Percentiles rank a stretch among this genome's conserved stretches.
Conservation (phyloP, 352 stramenopile species). For the Salisapilia sapeloensis region DNA sequence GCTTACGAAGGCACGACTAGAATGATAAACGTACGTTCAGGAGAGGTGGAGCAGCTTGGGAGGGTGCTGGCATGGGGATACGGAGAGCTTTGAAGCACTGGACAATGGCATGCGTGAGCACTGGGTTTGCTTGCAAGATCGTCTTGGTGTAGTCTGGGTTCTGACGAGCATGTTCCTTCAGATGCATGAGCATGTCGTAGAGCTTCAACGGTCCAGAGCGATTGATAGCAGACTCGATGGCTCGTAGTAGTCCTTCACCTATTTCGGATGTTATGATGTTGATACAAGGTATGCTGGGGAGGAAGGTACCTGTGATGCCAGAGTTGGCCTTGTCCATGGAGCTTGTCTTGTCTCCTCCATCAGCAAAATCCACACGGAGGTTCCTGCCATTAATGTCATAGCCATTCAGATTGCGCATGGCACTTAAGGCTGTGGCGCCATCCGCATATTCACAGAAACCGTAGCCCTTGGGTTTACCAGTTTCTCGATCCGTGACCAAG, state of each 20-base stretch:
- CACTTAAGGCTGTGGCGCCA: conserved; percentile 60
- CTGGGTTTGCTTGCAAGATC: conserved; percentile 56
- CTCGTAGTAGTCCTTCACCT: conserved; percentile 65
- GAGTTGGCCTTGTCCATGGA: too few species aligned
- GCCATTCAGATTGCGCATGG: conserved; percentile 77
- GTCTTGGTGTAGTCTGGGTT: conserved; percentile 60
- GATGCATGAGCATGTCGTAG: conserved; percentile 69
- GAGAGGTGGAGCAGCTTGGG: conserved; percentile 33
- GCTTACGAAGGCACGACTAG: not conserved
- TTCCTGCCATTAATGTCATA: conserved; percentile 75
- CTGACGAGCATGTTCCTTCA: conserved; percentile 65
- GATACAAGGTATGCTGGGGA: too few species aligned
- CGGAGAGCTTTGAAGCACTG: conserved; percentile 75
- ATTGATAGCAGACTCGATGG: conserved; percentile 56
- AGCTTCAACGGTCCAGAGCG: conserved; percentile 51
- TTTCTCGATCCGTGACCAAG: conserved; percentile 68
- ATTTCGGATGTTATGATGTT: too few species aligned
- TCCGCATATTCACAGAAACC: conserved; percentile 79
- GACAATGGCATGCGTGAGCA: conserved; percentile 69
- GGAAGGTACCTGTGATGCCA: too few species aligned
- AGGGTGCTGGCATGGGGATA: conserved; percentile 50
- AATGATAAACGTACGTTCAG: conserved; percentile 7
- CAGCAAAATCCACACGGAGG: conserved; percentile 70
- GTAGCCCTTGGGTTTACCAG: conserved; percentile 73
- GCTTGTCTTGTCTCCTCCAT: conserved; percentile 40